These are phyloP conservation scores for Pseudogymnoascus sp. DNA, from an alignment of 2,329 filamentous ascomycete species.

Conservation along the genomic window DNA sequence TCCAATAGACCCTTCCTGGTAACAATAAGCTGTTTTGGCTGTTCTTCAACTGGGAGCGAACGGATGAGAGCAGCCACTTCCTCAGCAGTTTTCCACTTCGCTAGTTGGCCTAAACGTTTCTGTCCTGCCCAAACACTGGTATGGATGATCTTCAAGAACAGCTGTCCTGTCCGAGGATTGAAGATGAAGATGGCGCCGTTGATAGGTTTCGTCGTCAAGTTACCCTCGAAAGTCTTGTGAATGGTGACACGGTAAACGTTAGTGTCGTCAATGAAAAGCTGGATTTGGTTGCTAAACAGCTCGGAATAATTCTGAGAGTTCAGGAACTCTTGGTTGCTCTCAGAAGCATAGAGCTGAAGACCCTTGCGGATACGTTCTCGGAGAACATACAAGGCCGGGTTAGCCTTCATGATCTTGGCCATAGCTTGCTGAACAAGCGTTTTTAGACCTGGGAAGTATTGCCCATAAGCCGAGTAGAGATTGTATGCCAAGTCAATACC, in stretches of 20 bases:
- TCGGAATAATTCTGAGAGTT: conserved; percentile 99
- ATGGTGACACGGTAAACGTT: conserved; percentile 99
- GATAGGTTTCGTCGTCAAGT: conserved; percentile 98
- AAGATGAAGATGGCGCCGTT: conserved; percentile 99
- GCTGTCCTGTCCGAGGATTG: conserved; percentile 94
- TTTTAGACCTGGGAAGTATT: conserved; percentile 98
- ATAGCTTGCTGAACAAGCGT: conserved; percentile 94
- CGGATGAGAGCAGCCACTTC: conserved; percentile 97
- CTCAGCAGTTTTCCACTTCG: conserved; percentile 99
- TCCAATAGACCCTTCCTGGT: conserved; percentile 95
- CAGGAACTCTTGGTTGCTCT: conserved; percentile 98
- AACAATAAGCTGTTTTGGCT: conserved; percentile 97
- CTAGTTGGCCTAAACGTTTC: conserved; percentile 95
- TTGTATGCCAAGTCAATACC: conserved; percentile 98
- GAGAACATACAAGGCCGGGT: conserved; percentile 90
- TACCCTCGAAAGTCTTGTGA: conserved; percentile 98
- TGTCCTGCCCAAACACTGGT: conserved; percentile 99
- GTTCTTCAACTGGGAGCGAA: conserved; percentile 92
- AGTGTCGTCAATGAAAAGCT: conserved; percentile 97
- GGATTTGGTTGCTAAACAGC: conserved; percentile 97
- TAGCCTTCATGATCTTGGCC: conserved; percentile 99
- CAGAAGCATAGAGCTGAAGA: conserved; percentile 93
- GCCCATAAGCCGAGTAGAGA: conserved; percentile 93
- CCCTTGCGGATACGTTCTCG: conserved; percentile 98
- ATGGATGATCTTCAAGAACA: conserved; percentile 99